These are phyloP conservation scores for Coemansia sp. DNA, from an alignment of 192 early-diverging fungal genomes.

Conservation along the genomic window DNA sequence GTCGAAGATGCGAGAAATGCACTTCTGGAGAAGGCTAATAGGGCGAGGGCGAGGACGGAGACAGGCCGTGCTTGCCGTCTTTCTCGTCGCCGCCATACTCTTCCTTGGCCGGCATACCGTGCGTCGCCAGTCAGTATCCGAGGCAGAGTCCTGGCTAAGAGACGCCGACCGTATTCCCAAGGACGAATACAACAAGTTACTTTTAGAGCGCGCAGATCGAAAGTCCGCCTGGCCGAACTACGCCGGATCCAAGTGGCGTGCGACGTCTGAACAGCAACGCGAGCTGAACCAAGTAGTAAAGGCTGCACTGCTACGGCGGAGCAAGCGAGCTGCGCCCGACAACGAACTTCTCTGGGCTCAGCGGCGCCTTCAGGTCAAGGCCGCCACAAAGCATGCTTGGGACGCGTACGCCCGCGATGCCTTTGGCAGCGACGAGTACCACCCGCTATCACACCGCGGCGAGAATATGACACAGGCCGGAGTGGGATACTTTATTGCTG, in stretches of 20 bases:
- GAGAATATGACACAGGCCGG: slow-evolving; percentile 61
- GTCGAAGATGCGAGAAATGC: not conserved
- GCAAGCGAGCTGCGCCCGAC: not conserved
- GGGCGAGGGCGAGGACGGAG: not conserved
- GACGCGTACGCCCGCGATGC: slow-evolving; percentile 73
- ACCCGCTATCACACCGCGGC: slow-evolving; percentile 67
- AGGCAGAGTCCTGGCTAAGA: slow-evolving; percentile 15
- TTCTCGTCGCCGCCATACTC: not conserved
- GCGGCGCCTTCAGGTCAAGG: slow-evolving; percentile 60
- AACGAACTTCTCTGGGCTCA: slow-evolving; percentile 35
- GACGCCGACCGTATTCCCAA: slow-evolving; percentile 15
- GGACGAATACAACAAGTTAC: slow-evolving; percentile 13
- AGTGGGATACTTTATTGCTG: slow-evolving; percentile 84
- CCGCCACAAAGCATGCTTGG: slow-evolving; percentile 79
- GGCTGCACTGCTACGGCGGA: slow-evolving; percentile 6
- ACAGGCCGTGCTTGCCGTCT: not conserved
- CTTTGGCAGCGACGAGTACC: slow-evolving; percentile 85
- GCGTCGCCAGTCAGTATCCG: not conserved
- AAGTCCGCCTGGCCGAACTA: slow-evolving; percentile 12
- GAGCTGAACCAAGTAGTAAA: slow-evolving; percentile 26
- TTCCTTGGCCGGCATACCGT: not conserved
- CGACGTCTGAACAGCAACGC: slow-evolving; percentile 16
- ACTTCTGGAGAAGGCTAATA: not conserved
- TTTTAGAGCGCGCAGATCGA: slow-evolving; percentile 4
- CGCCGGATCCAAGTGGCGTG: slow-evolving; percentile 25